phyloP scores from a whole-genome alignment of 495 filamentous ascomycete species.

The Chaetomidium leptoderma region DNA sequence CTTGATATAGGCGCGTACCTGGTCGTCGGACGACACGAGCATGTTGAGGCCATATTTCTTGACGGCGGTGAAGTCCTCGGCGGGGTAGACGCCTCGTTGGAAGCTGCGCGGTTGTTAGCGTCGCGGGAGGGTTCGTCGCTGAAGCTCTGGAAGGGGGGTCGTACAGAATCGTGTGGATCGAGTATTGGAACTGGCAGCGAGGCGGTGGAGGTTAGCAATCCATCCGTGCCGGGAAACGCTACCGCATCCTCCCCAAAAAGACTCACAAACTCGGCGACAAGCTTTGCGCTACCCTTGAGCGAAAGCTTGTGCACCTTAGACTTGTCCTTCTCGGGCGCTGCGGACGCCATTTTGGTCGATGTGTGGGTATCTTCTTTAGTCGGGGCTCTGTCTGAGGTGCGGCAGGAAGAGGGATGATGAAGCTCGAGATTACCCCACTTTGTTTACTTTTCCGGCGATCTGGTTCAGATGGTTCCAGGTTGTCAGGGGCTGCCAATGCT shows the following conservation, averaged over 20 bases:
- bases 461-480: constrained; percentile 6
- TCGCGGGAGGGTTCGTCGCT: not conserved
- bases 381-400: not conserved
- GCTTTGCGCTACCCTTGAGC: constrained; percentile 86
- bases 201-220: constrained; percentile 16
- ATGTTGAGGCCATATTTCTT: constrained; percentile 99
- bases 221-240: too few relatives aligned
- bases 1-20: constrained; percentile 98
- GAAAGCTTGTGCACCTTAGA: constrained; percentile 92
- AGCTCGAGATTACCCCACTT: constrained; percentile 2
- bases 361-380: not conserved
- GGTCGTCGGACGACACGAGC: constrained; percentile 93
- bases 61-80: constrained; percentile 94
- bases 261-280: constrained; percentile 91
- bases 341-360: constrained; percentile 20
- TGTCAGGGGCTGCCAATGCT: constrained; percentile 27
- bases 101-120: constrained; percentile 49
- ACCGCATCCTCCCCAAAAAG: too few relatives aligned
- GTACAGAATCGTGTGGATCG: constrained; percentile 87
- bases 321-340: constrained; percentile 60
- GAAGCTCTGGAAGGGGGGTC: not conserved
- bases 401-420: not conserved
- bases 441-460: constrained; percentile 18
- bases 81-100: constrained; percentile 94
- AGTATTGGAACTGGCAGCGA: constrained; percentile 79